phyloP scores from a whole-genome alignment of 2,329 filamentous ascomycete genomes.

The Ceratocystis alfenasii region DNA sequence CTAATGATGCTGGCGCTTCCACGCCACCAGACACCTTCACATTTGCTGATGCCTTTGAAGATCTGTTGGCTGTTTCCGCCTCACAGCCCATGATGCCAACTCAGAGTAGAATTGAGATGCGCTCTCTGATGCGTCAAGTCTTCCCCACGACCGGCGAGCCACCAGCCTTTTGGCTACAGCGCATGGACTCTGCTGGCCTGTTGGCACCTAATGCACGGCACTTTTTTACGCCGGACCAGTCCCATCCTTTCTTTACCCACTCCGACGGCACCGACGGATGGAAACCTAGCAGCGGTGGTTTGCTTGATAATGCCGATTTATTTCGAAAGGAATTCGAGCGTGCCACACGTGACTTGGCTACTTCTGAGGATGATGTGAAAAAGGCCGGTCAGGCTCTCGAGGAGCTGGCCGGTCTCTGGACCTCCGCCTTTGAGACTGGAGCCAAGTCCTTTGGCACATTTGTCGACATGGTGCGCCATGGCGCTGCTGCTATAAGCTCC shows the following conservation, averaged over 20 bases:
- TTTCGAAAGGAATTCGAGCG: conserved; percentile 29
- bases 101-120: conserved; percentile 29
- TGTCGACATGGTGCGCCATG: conserved; percentile 27
- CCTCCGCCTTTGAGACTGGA: conserved; percentile 30
- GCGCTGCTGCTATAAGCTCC: conserved; percentile 25
- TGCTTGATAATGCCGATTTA: conserved; percentile 26
- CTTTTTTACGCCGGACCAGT: conserved; percentile 21
- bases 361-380: conserved; percentile 27
- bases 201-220: conserved; percentile 28
- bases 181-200: conserved; percentile 32
- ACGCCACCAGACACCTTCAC: conserved; percentile 35
- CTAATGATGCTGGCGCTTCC: conserved; percentile 33
- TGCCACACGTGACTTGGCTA: neutral
- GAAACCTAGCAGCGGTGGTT: neutral
- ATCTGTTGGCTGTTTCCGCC: conserved; percentile 40
- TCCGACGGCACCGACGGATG: neutral
- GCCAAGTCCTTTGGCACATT: conserved; percentile 34
- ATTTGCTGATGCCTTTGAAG: conserved; percentile 47
- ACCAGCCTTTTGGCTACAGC: conserved; percentile 33
- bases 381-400: conserved; percentile 23
- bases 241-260: neutral
- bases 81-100: conserved; percentile 35
- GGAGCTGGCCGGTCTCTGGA: conserved; percentile 17
- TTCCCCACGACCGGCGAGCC: conserved; percentile 32
- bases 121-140: conserved; percentile 31